Evolutionary conservation across 1,284 basidiomycete genomes (phyloP).

Genomic region (Ustilago shanxiensis): DNA sequence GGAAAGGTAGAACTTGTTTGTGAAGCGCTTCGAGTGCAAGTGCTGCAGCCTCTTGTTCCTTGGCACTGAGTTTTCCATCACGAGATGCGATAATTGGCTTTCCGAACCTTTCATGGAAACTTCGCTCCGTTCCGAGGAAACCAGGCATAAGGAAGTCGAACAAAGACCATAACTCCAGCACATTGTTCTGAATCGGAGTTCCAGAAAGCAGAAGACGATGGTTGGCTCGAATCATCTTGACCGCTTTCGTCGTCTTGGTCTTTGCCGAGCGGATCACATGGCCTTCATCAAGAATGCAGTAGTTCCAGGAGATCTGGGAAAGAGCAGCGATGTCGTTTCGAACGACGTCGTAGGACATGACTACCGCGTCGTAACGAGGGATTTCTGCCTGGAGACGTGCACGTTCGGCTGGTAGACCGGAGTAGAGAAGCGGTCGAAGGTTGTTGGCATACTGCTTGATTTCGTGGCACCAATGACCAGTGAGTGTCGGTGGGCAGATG

Average conservation of each 20-base stretch:
- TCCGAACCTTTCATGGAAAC: constrained; percentile 94
- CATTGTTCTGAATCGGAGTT: constrained; percentile 99
- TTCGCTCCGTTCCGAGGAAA: constrained; percentile 92
- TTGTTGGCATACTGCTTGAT: constrained; percentile 91
- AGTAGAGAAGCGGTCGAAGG: constrained; percentile 87
- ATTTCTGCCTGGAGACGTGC: constrained; percentile 71
- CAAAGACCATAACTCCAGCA: constrained; percentile 96
- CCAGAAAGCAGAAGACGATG: constrained; percentile 95
- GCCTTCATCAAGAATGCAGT: constrained; percentile 97
- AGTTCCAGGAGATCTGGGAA: constrained; percentile 85
- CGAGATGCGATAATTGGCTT: constrained; percentile 95
- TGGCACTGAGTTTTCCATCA: constrained; percentile 87
- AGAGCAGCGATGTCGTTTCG: constrained; percentile 91
- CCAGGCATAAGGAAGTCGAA: constrained; percentile 99
- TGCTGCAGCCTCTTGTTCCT: constrained; percentile 84
- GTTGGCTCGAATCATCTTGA: constrained; percentile 89
- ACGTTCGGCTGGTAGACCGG: constrained; percentile 90
- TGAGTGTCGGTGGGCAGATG: constrained; percentile 93
- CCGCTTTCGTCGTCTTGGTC: constrained; percentile 96
- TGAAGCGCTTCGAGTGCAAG: constrained; percentile 94
- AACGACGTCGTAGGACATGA: constrained; percentile 97
- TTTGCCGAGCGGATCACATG: constrained; percentile 99
- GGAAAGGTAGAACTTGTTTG: constrained; percentile 98
- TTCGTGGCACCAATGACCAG: constrained; percentile 99
- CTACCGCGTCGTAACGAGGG: constrained; percentile 79